Conservation (phyloP, 2,329 filamentous ascomycete species). For the Immersiporthe knoxdaviesiana region DNA sequence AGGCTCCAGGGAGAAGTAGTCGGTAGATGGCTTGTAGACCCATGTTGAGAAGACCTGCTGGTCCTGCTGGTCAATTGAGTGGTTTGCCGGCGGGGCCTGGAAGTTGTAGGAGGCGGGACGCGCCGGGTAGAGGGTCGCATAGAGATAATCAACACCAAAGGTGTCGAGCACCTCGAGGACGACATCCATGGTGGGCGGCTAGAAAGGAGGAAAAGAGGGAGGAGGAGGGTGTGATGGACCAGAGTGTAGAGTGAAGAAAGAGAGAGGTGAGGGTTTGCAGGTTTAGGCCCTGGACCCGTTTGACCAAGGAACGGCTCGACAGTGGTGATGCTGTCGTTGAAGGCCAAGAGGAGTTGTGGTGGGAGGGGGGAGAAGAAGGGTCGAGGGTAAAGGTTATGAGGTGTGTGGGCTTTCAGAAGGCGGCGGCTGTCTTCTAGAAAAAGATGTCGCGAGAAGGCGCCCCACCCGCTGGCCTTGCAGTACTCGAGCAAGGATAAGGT, state of each 20-base stretch:
- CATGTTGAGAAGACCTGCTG: slow-evolving; percentile 61
- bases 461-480: neutral
- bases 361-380: neutral
- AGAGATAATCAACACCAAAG: slow-evolving; percentile 78
- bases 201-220: neutral
- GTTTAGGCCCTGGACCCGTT: neutral
- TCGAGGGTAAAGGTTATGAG: neutral
- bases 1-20: slow-evolving; percentile 71
- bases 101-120: slow-evolving; percentile 57
- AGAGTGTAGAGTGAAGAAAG: neutral
- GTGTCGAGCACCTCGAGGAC: slow-evolving; percentile 85
- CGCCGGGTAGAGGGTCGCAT: slow-evolving; percentile 71
- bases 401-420: neutral
- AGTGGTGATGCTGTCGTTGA: neutral
- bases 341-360: neutral
- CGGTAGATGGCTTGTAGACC: slow-evolving; percentile 73
- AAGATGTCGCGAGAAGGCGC: slow-evolving; percentile 11
- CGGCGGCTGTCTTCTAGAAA: slow-evolving; percentile 23
- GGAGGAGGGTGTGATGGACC: neutral
- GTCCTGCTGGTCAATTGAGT: slow-evolving; percentile 49
- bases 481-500: neutral
- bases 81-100: slow-evolving; percentile 53
- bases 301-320: neutral
- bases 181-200: slow-evolving; percentile 76
- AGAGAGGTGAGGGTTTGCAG: neutral